Percentiles rank a stretch among this genome's conserved stretches.
Conservation (phyloP, 2,329 filamentous ascomycete species). For the Bertia moriformis region DNA sequence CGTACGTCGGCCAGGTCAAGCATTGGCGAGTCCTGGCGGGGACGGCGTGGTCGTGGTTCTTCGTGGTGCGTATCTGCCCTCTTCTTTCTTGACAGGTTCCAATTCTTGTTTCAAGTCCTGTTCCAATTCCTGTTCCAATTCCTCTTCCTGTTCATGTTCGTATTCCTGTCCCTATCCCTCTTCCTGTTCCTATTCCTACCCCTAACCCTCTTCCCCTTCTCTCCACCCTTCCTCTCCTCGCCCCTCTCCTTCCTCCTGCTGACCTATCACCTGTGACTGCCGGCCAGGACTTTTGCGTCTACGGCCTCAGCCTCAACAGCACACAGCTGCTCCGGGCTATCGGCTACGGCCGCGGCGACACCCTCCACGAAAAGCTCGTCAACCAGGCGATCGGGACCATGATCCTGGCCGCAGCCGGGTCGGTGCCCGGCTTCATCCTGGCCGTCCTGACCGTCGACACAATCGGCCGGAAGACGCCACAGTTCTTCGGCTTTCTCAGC, state of each 20-base stretch:
- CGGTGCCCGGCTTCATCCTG: slow-evolving; percentile 69
- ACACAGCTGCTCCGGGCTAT: slow-evolving; percentile 57
- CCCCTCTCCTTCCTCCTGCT: too few species aligned
- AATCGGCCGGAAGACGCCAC: slow-evolving; percentile 64
- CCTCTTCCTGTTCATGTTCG: too few species aligned
- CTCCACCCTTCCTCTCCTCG: too few species aligned
- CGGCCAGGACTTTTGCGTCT: slow-evolving; percentile 47
- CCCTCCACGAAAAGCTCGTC: slow-evolving; percentile 54
- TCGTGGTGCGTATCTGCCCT: slow-evolving; percentile 45
- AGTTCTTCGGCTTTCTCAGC: slow-evolving; percentile 45
- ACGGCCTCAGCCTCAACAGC: slow-evolving; percentile 64
- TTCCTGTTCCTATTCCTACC: too few species aligned
- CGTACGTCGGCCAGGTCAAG: slow-evolving; percentile 56
- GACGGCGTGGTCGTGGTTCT: slow-evolving; percentile 71
- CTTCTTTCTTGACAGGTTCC: slow-evolving; percentile 1
- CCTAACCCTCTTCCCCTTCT: too few species aligned
- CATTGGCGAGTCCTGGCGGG: slow-evolving; percentile 60
- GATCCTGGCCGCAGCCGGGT: slow-evolving; percentile 63
- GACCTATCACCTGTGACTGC: too few species aligned
- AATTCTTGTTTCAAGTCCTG: too few species aligned
- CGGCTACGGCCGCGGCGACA: slow-evolving; percentile 49
- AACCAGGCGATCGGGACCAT: slow-evolving; percentile 66
- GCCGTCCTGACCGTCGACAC: slow-evolving; percentile 62
- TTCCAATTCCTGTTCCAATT: too few species aligned
- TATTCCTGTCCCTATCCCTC: too few species aligned